These are phyloP conservation scores for Vitellaria paradoxa DNA, from an alignment of 179 eudicot genomes.

Conservation along the genomic window DNA sequence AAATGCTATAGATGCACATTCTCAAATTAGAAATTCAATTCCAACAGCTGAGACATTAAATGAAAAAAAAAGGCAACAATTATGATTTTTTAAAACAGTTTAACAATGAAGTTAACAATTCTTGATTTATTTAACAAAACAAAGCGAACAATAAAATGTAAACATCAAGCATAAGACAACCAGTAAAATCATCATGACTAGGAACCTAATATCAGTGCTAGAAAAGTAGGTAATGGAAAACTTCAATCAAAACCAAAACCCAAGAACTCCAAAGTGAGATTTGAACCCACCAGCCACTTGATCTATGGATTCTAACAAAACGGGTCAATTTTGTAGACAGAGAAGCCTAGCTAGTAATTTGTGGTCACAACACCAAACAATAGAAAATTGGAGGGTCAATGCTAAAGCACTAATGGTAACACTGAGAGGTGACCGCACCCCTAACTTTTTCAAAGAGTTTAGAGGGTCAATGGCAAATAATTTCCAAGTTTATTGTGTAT, in stretches of 20 bases:
- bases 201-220: not conserved
- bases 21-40: not conserved
- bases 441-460: too few relatives aligned
- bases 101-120: not conserved
- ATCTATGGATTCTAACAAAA: not conserved
- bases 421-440: too few relatives aligned
- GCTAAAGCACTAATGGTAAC: too few relatives aligned
- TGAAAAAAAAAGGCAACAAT: too few relatives aligned
- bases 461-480: too few relatives aligned
- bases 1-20: not conserved
- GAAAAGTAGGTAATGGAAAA: not conserved
- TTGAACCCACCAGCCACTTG: constrained; percentile 10
- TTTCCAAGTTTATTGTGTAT: too few relatives aligned
- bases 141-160: not conserved
- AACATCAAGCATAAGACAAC: not conserved
- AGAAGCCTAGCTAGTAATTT: not conserved
- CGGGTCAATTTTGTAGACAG: not conserved
- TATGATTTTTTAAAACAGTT: not conserved
- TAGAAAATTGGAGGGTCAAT: too few relatives aligned
- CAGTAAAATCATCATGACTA: not conserved
- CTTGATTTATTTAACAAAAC: not conserved
- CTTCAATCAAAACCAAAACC: not conserved
- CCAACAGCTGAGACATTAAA: not conserved
- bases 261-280: not conserved
- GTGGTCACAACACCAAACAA: not conserved